These are phyloP conservation scores for Vinca major DNA, from an alignment of 305 asterid genomes.

Conservation along the genomic window DNA sequence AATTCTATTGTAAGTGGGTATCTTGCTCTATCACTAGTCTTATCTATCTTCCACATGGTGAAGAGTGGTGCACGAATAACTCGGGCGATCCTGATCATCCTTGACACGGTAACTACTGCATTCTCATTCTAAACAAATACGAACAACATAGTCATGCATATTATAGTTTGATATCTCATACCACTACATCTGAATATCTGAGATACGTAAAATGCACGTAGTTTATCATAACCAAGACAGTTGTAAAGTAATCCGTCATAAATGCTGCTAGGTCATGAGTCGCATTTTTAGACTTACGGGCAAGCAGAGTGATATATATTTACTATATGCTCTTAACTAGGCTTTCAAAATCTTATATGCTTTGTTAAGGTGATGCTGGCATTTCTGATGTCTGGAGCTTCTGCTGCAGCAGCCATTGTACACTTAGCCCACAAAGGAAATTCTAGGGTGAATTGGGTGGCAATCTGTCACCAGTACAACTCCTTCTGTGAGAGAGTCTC, in stretches of 20 bases:
- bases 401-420: conserved; percentile 61
- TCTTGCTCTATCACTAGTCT: conserved; percentile 53
- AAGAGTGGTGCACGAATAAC: conserved; percentile 45
- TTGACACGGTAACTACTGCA: conserved; percentile 46
- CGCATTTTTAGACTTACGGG: too few species aligned
- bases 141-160: too few species aligned
- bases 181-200: too few species aligned
- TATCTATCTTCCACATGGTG: conserved; percentile 64
- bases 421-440: conserved; percentile 59
- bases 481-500: conserved; percentile 46
- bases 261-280: too few species aligned
- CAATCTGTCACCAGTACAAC: conserved; percentile 46
- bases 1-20: conserved; percentile 48
- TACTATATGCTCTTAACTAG: too few species aligned
- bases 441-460: conserved; percentile 36
- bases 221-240: too few species aligned
- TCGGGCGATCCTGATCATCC: conserved; percentile 44
- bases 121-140: background rate
- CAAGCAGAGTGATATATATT: too few species aligned
- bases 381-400: conserved; percentile 40
- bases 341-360: background rate
- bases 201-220: too few species aligned
- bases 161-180: too few species aligned
- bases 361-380: conserved; percentile 38
- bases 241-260: too few species aligned